Evolutionary conservation across 1,284 basidiomycete genomes (phyloP).

Genomic region (Ganoderma resinaceum): DNA sequence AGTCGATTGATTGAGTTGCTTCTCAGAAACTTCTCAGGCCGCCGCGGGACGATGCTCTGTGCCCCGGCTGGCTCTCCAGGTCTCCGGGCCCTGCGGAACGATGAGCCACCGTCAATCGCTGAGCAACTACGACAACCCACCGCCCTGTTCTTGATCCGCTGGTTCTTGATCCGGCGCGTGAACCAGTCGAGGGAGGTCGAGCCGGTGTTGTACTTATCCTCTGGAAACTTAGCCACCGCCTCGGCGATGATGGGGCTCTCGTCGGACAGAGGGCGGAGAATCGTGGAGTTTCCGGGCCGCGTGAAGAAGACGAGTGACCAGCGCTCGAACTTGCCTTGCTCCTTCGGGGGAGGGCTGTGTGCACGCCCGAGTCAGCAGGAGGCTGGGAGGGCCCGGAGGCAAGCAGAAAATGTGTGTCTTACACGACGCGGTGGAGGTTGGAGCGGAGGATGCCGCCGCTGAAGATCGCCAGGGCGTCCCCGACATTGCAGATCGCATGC

Average conservation of each 20-base stretch:
- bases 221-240: constrained; percentile 32
- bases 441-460: constrained; percentile 48
- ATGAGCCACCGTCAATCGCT: neutral
- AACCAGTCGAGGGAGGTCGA: constrained; percentile 42
- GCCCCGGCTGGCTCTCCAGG: neutral
- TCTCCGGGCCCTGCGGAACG: neutral
- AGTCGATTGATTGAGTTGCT: too few species aligned
- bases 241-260: constrained; percentile 39
- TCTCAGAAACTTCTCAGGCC: neutral
- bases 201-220: constrained; percentile 33
- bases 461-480: constrained; percentile 51
- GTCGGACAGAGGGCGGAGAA: constrained; percentile 34
- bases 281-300: constrained; percentile 42
- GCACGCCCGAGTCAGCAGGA: neutral
- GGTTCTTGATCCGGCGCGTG: constrained; percentile 38
- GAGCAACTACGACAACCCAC: constrained; percentile 17
- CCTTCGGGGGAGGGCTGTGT: constrained; percentile 39
- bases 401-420: constrained; percentile 20
- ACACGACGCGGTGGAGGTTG: constrained; percentile 47
- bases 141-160: constrained; percentile 38
- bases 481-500: constrained; percentile 49
- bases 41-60: neutral
- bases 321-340: constrained; percentile 42
- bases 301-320: constrained; percentile 50
- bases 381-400: neutral